A percentile compares a stretch with the other conserved stretches of the same genome.
phyloP scores from a whole-genome alignment of 2,329 filamentous ascomycete genomes.

The Chaetomiaceae sp. region DNA sequence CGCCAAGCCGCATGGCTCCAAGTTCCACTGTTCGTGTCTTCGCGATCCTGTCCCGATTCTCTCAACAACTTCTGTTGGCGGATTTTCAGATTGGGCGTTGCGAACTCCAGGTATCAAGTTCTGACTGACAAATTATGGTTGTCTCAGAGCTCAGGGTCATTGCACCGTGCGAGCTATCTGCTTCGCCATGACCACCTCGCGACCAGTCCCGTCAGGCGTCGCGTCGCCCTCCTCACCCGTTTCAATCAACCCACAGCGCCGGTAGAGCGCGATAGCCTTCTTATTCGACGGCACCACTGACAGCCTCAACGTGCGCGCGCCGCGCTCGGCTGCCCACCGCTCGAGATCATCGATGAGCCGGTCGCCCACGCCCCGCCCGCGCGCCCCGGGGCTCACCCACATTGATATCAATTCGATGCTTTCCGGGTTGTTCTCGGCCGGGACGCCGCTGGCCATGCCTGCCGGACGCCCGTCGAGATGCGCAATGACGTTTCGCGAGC shows the following conservation, averaged over 20 bases:
- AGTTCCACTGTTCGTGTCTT: no score
- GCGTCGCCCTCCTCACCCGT: neutral
- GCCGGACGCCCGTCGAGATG: neutral
- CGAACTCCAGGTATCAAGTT: no score
- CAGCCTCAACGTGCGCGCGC: neutral
- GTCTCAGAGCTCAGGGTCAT: no score
- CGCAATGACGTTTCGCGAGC: neutral
- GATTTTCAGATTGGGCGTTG: no score
- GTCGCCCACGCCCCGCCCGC: neutral
- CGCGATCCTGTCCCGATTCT: no score
- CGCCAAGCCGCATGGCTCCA: no score
- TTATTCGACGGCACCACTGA: neutral
- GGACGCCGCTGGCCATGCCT: neutral
- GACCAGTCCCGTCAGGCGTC: no score
- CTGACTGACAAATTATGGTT: no score
- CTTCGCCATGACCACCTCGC: no score
- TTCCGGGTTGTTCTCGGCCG: neutral
- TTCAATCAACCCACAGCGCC: neutral
- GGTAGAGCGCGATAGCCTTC: neutral
- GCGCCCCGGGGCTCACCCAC: neutral
- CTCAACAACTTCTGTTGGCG: no score
- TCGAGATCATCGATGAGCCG: neutral
- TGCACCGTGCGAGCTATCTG: no score
- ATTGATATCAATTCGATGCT: neutral
- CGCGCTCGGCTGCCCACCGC: neutral